Percentiles rank a stretch among this genome's conserved stretches.
Evolutionary conservation across 2,329 filamentous ascomycete genomes (phyloP).

Genomic region (Aspergillus sp.): DNA sequence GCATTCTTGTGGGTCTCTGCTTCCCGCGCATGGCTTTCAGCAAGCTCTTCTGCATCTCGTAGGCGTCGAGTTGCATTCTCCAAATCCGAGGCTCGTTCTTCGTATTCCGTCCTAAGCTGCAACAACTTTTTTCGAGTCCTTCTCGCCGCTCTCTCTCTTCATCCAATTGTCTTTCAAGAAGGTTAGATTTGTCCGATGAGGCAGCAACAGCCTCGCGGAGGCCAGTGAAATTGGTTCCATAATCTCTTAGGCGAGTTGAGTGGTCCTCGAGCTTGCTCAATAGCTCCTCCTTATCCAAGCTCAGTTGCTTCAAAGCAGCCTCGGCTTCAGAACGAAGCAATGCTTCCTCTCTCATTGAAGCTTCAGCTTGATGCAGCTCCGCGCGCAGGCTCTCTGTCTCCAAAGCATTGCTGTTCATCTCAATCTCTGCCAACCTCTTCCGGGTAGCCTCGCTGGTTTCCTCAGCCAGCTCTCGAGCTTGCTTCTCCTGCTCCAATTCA

Average conservation of each 20-base stretch:
- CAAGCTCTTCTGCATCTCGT: conserved; percentile 80
- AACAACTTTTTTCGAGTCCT: conserved; percentile 70
- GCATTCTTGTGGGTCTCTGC: conserved; percentile 79
- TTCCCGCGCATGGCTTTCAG: conserved; percentile 81
- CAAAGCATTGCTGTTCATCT: conserved; percentile 74
- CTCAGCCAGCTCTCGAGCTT: conserved; percentile 77
- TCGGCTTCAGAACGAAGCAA: conserved; percentile 73
- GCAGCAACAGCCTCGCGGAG: conserved; percentile 73
- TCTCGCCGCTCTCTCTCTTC: conserved; percentile 77
- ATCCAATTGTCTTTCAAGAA: conserved; percentile 71
- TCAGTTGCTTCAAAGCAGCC: conserved; percentile 68
- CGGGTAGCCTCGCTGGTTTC: conserved; percentile 80
- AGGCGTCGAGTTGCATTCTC: conserved; percentile 69
- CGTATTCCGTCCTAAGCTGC: conserved; percentile 76
- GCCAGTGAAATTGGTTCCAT: conserved; percentile 66
- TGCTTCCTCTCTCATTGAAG: conserved; percentile 73
- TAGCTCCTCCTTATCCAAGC: conserved; percentile 80
- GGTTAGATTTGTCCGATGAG: conserved; percentile 68
- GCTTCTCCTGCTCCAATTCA: conserved; percentile 77
- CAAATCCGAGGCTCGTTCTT: conserved; percentile 72
- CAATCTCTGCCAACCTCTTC: conserved; percentile 76
- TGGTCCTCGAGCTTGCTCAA: conserved; percentile 64
- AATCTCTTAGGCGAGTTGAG: conserved; percentile 62
- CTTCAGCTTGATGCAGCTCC: conserved; percentile 76
- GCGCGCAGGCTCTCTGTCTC: conserved; percentile 82